phyloP scores from a whole-genome alignment of 2,329 filamentous ascomycete species.

The Nemania sp. region DNA sequence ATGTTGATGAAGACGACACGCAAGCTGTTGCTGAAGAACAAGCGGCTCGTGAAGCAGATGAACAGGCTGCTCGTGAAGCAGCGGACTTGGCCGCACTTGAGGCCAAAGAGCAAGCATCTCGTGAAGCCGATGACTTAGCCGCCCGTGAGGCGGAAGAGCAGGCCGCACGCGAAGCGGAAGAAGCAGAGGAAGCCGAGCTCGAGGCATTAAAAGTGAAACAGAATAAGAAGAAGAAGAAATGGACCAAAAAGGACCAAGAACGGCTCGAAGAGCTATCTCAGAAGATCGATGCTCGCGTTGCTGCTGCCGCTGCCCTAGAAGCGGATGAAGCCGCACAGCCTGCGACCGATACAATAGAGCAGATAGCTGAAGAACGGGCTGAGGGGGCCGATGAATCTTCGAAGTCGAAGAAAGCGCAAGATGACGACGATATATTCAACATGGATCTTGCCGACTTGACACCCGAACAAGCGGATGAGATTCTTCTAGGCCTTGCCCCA shows the following conservation, averaged over 20 bases:
- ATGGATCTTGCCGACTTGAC: slow-evolving; percentile 39
- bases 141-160: slow-evolving; percentile 23
- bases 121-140: slow-evolving; percentile 33
- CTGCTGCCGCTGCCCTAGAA: slow-evolving; percentile 24
- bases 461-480: slow-evolving; percentile 36
- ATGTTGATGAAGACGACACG: slow-evolving; percentile 2
- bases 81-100: slow-evolving; percentile 20
- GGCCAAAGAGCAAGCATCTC: slow-evolving; percentile 17
- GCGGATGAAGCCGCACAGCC: slow-evolving; percentile 34
- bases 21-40: slow-evolving; percentile 14
- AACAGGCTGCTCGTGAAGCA: slow-evolving; percentile 13
- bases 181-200: slow-evolving; percentile 9
- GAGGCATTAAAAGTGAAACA: neutral
- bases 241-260: slow-evolving; percentile 5
- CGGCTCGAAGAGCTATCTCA: slow-evolving; percentile 21
- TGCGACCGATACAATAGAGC: too few relatives aligned
- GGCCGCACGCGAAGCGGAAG: slow-evolving; percentile 36
- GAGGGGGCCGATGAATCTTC: slow-evolving; percentile 37
- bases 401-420: slow-evolving; percentile 42
- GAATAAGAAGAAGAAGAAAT: slow-evolving; percentile 11
- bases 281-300: slow-evolving; percentile 17
- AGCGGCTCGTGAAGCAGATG: slow-evolving; percentile 19
- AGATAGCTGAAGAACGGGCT: slow-evolving; percentile 35
- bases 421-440: slow-evolving; percentile 43
- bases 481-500: slow-evolving; percentile 32